phyloP scores from a whole-genome alignment of 1,139 yeast species.

The Diutina rugosa region DNA sequence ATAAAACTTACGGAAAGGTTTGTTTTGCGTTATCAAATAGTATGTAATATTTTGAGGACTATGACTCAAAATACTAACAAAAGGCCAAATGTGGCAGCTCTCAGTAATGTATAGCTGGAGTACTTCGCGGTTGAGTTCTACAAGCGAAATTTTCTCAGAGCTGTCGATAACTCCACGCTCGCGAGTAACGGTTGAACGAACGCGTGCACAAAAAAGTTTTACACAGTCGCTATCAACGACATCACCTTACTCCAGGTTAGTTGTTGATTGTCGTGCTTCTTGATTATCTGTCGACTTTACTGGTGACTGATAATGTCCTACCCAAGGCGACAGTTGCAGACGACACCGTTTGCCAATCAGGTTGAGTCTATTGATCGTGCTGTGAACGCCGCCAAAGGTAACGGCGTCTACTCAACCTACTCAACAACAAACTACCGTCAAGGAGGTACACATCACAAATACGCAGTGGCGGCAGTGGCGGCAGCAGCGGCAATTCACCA shows the following conservation, averaged over 20 bases:
- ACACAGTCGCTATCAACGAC: background rate
- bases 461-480: constrained; percentile 2
- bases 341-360: constrained; percentile 22
- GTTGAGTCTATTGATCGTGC: constrained; percentile 16
- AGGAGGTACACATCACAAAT: background rate
- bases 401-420: background rate
- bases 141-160: background rate
- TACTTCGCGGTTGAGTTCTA: background rate
- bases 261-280: background rate
- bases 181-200: background rate
- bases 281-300: background rate
- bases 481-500: constrained; percentile 1
- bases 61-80: too few relatives aligned
- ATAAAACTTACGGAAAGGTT: too few relatives aligned
- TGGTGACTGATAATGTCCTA: constrained; percentile 2
- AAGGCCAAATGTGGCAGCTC: too few relatives aligned
- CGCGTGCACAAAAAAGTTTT: constrained; percentile 1
- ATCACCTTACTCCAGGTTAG: background rate
- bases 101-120: background rate
- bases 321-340: constrained; percentile 15
- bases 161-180: background rate
- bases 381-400: background rate
- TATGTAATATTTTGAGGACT: too few relatives aligned
- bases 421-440: background rate
- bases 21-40: too few relatives aligned